Conservation (phyloP, 2,329 filamentous ascomycete species). For the Curvularia sp. region DNA sequence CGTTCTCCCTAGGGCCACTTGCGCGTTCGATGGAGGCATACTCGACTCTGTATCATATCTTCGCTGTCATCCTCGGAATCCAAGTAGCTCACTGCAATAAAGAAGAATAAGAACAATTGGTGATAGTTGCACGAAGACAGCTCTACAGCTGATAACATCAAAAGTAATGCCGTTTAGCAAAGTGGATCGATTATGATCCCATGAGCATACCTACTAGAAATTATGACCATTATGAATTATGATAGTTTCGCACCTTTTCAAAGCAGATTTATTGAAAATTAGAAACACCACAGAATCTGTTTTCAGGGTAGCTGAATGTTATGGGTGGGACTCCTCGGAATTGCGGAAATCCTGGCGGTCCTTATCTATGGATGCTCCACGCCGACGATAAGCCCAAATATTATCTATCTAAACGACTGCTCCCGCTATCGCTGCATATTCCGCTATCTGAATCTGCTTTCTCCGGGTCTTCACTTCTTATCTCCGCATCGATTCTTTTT, state of each 20-base stretch:
- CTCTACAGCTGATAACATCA: too few species aligned
- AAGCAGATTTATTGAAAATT: not conserved
- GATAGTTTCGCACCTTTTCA: too few species aligned
- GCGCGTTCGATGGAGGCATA: too few species aligned
- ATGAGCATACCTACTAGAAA: not conserved
- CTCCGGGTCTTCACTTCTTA: conserved; percentile 3
- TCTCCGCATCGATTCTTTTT: conserved; percentile 22
- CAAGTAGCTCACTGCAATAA: too few species aligned
- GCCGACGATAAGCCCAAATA: conserved; percentile 10
- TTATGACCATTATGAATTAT: not conserved
- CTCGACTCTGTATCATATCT: too few species aligned
- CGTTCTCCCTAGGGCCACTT: too few species aligned
- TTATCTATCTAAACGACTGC: conserved; percentile 18
- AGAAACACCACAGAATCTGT: not conserved
- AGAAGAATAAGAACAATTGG: too few species aligned
- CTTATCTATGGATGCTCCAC: conserved; percentile 20
- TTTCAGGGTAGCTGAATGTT: not conserved
- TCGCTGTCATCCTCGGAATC: too few species aligned
- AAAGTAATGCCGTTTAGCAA: not conserved
- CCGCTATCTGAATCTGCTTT: conserved; percentile 23
- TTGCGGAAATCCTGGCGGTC: conserved; percentile 8
- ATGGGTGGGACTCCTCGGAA: conserved; percentile 16
- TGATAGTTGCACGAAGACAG: too few species aligned
- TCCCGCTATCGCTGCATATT: conserved; percentile 19
- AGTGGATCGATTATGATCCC: not conserved